phyloP scores from a whole-genome alignment of 108 stramenopile species.

The Poteriospumella lacustris region DNA sequence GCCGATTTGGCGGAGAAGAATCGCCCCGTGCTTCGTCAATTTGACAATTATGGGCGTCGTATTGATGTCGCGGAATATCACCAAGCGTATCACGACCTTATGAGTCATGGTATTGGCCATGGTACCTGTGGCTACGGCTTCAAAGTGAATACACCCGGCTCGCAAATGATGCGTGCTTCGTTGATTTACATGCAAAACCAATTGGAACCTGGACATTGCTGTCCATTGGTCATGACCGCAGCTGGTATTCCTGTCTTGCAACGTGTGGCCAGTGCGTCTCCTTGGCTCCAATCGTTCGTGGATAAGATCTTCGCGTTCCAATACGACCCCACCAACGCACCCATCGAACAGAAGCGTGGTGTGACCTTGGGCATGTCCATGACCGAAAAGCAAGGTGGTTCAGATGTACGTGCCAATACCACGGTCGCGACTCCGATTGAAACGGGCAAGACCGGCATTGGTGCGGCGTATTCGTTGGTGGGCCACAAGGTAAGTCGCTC shows the following conservation, averaged over 20 bases:
- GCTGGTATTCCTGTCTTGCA: slow-evolving; percentile 28
- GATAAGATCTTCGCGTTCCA: neutral
- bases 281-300: neutral
- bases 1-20: neutral
- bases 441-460: neutral
- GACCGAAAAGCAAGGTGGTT: slow-evolving; percentile 43
- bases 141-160: neutral
- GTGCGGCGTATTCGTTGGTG: neutral
- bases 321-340: slow-evolving; percentile 26
- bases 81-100: slow-evolving; percentile 28
- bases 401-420: slow-evolving; percentile 39
- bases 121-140: neutral
- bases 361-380: slow-evolving; percentile 41
- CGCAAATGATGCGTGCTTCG: slow-evolving; percentile 26
- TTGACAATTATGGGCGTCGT: slow-evolving; percentile 29
- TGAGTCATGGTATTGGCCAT: slow-evolving; percentile 16
- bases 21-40: neutral
- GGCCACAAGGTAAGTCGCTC: slow-evolving; percentile 32
- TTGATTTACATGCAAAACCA: slow-evolving; percentile 28
- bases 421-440: slow-evolving; percentile 24
- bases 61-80: slow-evolving; percentile 28
- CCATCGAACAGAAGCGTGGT: slow-evolving; percentile 27
- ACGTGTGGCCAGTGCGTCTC: neutral
- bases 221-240: slow-evolving; percentile 35
- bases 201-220: slow-evolving; percentile 29